Percentiles rank a stretch among this genome's conserved stretches.
These are phyloP conservation scores for Phytophthora pini DNA, from an alignment of 352 stramenopile species.

Conservation along the genomic window DNA sequence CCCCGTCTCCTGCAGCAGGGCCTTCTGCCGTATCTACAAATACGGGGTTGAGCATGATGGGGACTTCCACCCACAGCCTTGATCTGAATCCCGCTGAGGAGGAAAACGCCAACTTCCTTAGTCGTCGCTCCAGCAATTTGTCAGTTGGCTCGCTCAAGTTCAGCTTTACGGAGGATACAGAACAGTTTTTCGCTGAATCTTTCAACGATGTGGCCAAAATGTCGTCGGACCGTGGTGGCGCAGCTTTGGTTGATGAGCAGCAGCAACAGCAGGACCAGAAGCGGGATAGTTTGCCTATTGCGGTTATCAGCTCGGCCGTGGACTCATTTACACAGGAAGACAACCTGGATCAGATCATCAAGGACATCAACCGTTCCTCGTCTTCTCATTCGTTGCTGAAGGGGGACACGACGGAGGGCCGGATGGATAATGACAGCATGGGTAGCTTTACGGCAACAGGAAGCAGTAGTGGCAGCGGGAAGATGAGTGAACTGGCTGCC, in stretches of 20 bases:
- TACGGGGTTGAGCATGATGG: conserved; percentile 29
- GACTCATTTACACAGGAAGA: conserved; percentile 80
- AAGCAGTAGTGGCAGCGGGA: conserved; percentile 38
- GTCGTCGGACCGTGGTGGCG: conserved; percentile 29
- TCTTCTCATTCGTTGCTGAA: conserved; percentile 55
- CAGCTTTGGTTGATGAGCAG: conserved; percentile 17
- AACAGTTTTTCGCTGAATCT: conserved; percentile 72
- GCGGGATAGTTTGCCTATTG: conserved; percentile 74
- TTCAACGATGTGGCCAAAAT: conserved; percentile 57
- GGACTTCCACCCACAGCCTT: conserved; percentile 36
- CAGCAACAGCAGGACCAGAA: conserved; percentile 51
- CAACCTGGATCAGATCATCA: conserved; percentile 82
- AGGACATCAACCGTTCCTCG: conserved; percentile 70
- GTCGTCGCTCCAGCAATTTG: conserved; percentile 64
- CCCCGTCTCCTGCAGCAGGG: conserved; percentile 35
- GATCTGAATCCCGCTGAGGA: conserved; percentile 47
- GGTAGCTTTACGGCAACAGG: conserved; percentile 36
- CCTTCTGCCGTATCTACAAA: conserved; percentile 21
- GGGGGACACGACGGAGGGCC: conserved; percentile 5
- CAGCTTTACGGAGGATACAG: conserved; percentile 70
- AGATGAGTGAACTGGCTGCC: conserved; percentile 19
- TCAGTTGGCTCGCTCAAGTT: conserved; percentile 79
- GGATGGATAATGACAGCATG: conserved; percentile 24
- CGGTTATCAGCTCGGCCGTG: conserved; percentile 63
- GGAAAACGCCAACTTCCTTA: conserved; percentile 36